A percentile compares a stretch with the other conserved stretches of the same genome.
Conservation (phyloP, 495 filamentous ascomycete genomes). For the Staphylotrichum tortipilum region DNA sequence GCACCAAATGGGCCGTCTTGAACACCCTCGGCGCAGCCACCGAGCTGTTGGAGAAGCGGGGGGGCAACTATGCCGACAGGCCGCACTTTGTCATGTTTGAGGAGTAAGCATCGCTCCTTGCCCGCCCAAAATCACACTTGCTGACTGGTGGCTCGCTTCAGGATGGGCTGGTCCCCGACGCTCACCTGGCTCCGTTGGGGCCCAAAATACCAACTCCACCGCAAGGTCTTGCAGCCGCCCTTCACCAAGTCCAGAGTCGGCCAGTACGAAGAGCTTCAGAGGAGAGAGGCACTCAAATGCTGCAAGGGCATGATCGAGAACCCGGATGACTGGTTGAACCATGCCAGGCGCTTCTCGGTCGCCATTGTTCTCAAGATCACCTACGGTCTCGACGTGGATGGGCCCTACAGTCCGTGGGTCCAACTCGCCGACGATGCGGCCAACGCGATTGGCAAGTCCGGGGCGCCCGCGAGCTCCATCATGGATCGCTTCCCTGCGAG, state of each 20-base stretch:
- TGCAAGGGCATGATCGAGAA: conserved; percentile 21
- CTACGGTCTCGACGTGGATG: conserved; percentile 37
- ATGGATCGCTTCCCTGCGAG: conserved; percentile 38
- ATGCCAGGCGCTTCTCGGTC: conserved; percentile 22
- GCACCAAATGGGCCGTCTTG: conserved; percentile 35
- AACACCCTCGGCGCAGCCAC: conserved; percentile 32
- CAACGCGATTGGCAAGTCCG: conserved; percentile 35
- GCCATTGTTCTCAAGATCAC: conserved; percentile 31
- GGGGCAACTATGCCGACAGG: conserved; percentile 37
- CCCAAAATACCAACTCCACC: conserved; percentile 37
- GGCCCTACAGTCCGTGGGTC: conserved; percentile 34
- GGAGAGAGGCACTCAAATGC: conserved; percentile 26
- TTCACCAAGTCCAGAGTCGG: conserved; percentile 30
- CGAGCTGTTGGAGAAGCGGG: conserved; percentile 37
- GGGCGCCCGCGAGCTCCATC: conserved; percentile 36
- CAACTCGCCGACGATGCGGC: conserved; percentile 36
- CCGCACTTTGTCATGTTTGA: conserved; percentile 44
- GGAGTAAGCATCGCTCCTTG: conserved; percentile 15
- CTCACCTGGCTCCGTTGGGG: conserved; percentile 43
- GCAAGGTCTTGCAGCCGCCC: conserved; percentile 33
- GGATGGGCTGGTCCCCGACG: conserved; percentile 39
- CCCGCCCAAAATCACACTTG: neutral
- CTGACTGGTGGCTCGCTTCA: neutral
- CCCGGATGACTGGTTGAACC: conserved; percentile 17
- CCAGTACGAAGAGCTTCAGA: conserved; percentile 25